Conservation (phyloP, 805 yeast species). For the Cyberlindnera sargentensis region DNA sequence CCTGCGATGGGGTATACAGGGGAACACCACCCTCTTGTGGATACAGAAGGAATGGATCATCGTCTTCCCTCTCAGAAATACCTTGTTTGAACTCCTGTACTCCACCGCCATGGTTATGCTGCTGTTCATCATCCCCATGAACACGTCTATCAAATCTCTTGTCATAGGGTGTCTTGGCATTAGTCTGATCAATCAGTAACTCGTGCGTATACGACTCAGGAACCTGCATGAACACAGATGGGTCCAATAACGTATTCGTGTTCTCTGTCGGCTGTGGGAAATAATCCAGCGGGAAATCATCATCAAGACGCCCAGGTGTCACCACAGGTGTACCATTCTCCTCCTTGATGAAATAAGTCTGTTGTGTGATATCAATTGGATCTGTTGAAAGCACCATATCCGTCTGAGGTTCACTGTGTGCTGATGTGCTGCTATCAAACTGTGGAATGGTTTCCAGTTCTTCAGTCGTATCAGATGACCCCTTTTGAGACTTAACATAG, state of each 20-base stretch:
- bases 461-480: background rate
- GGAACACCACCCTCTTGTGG: too few relatives aligned
- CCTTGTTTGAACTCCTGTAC: too few relatives aligned
- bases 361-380: slow-evolving; percentile 5
- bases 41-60: slow-evolving; percentile 3
- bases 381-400: background rate
- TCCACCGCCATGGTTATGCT: slow-evolving; percentile 1
- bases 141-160: slow-evolving; percentile 12
- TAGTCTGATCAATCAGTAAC: slow-evolving; percentile 44
- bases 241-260: slow-evolving; percentile 14
- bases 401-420: background rate
- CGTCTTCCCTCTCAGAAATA: background rate
- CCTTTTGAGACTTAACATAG: slow-evolving; percentile 32
- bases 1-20: too few relatives aligned
- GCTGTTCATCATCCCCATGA: slow-evolving; percentile 2
- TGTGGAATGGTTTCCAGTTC: background rate
- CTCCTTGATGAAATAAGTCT: slow-evolving; percentile 17
- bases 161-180: slow-evolving; percentile 32
- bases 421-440: background rate
- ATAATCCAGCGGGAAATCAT: slow-evolving; percentile 69
- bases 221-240: slow-evolving; percentile 29
- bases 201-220: slow-evolving; percentile 34
- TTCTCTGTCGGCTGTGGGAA: slow-evolving; percentile 34
- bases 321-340: slow-evolving; percentile 17
- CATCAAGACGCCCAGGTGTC: slow-evolving; percentile 24